Conservation (phyloP, 257 asterid genomes). For the Mitragyna speciosa region DNA sequence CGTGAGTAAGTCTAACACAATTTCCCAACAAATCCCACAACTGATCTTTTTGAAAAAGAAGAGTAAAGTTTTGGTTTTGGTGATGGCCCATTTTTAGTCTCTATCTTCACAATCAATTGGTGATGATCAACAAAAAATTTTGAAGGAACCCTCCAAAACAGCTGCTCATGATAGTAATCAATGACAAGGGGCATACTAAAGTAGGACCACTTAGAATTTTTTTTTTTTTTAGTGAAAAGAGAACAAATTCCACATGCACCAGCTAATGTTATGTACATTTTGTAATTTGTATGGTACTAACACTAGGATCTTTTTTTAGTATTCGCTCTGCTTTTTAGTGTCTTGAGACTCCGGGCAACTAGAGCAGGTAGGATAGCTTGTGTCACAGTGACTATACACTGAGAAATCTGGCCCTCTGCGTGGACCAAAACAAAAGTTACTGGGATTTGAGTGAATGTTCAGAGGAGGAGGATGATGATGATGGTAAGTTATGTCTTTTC, state of each 20-base stretch:
- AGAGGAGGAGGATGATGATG: slow-evolving; percentile 10
- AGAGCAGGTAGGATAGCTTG: neutral
- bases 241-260: slow-evolving; percentile 24
- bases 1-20: neutral
- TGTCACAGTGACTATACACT: neutral
- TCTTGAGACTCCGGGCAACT: neutral
- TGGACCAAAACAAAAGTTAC: neutral
- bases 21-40: slow-evolving; percentile 9
- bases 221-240: neutral
- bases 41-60: neutral
- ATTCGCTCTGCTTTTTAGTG: neutral
- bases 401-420: neutral
- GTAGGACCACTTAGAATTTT: slow-evolving; percentile 9
- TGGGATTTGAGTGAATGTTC: slow-evolving; percentile 9
- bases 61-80: neutral
- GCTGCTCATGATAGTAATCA: neutral
- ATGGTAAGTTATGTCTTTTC: slow-evolving; percentile 4
- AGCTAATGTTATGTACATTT: slow-evolving; percentile 1
- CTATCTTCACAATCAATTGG: neutral
- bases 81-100: neutral
- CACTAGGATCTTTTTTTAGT: too few relatives aligned
- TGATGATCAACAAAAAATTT: neutral
- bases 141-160: neutral
- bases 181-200: neutral
- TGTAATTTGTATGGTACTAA: neutral